These are phyloP conservation scores for Chaetomium globosum DNA, from an alignment of 2,329 filamentous ascomycete species.

Conservation along the genomic window DNA sequence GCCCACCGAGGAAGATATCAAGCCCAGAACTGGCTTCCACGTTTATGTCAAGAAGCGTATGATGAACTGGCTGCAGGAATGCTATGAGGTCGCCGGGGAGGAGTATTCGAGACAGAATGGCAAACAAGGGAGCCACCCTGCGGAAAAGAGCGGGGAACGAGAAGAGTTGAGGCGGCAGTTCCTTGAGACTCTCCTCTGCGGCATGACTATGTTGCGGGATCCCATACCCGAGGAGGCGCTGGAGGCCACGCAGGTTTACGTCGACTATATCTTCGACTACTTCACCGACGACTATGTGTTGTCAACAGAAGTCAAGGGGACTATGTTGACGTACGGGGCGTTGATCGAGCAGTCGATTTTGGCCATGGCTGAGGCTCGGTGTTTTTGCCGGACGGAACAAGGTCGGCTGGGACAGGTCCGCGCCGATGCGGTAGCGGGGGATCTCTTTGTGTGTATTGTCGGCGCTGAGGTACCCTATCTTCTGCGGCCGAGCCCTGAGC, in stretches of 20 bases:
- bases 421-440: slow-evolving; percentile 2
- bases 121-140: not conserved
- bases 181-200: slow-evolving; percentile 4
- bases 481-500: not conserved
- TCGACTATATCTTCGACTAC: slow-evolving; percentile 5
- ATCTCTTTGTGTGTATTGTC: slow-evolving; percentile 13
- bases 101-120: not conserved
- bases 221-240: slow-evolving; percentile 1
- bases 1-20: slow-evolving; percentile 3
- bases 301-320: not conserved
- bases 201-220: slow-evolving; percentile 13
- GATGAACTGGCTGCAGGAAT: not conserved
- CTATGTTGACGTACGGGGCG: slow-evolving; percentile 2
- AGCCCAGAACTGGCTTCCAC: not conserved
- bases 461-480: slow-evolving; percentile 20
- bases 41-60: not conserved
- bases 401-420: slow-evolving; percentile 16
- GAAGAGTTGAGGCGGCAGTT: not conserved
- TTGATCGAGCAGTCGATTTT: slow-evolving; percentile 1
- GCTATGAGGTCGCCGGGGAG: not conserved
- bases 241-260: not conserved
- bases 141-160: not conserved
- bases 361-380: slow-evolving; percentile 1
- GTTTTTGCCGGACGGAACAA: slow-evolving; percentile 18
- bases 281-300: not conserved